phyloP scores from a whole-genome alignment of 225 moss, liverwort and hornwort species.

The Thuidium tamariscinum region DNA sequence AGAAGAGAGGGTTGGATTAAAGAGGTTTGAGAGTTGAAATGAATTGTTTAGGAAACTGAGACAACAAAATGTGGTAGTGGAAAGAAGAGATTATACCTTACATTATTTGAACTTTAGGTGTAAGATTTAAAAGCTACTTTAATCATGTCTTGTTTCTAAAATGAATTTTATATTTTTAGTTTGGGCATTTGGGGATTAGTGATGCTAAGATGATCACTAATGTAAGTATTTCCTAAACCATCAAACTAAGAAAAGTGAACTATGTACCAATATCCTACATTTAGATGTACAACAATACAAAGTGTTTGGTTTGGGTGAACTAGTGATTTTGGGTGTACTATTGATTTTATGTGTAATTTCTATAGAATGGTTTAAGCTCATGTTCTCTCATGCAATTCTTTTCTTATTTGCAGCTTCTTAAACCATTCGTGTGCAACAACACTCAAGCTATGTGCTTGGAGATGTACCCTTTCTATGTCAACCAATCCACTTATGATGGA shows the following conservation, averaged over 20 bases:
- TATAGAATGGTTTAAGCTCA: background rate
- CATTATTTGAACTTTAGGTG: background rate
- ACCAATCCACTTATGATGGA: slow-evolving; percentile 7
- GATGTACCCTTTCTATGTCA: background rate
- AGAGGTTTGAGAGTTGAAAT: background rate
- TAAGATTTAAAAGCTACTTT: background rate
- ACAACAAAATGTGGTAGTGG: background rate
- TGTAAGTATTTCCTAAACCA: background rate
- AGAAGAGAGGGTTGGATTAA: background rate
- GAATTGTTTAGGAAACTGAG: background rate
- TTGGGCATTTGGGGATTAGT: background rate
- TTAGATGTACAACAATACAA: background rate
- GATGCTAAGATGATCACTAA: background rate
- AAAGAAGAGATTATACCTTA: background rate
- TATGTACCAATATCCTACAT: background rate
- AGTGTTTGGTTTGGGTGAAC: background rate
- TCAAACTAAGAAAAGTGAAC: background rate
- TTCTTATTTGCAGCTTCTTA: slow-evolving; percentile 20
- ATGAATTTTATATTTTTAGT: background rate
- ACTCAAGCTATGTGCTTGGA: background rate
- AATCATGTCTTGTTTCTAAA: background rate
- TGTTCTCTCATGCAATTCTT: background rate
- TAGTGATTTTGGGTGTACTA: background rate
- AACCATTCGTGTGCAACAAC: slow-evolving; percentile 29
- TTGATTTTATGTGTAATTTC: background rate